Conservation (phyloP, 1,284 basidiomycete species). For the Ustilago curta region DNA sequence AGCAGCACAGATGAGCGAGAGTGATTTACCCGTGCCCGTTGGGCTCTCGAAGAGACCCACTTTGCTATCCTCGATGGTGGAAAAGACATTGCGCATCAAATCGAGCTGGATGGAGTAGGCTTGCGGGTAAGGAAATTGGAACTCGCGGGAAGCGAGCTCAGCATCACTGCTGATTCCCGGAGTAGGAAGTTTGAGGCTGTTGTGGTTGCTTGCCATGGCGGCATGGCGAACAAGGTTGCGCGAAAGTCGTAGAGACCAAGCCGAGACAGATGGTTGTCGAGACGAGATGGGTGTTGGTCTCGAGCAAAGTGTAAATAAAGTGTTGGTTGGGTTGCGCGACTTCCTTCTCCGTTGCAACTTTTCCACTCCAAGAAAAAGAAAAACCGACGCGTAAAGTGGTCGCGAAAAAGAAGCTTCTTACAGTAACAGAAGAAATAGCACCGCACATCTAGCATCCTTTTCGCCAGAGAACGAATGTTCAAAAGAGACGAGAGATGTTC, state of each 20-base stretch:
- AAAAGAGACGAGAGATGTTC: neutral
- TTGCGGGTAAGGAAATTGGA: constrained; percentile 60
- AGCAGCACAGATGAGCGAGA: constrained; percentile 70
- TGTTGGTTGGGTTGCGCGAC: constrained; percentile 16
- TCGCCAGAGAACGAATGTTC: neutral
- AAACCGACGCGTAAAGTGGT: constrained; percentile 29
- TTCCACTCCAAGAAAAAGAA: neutral
- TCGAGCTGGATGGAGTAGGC: constrained; percentile 90
- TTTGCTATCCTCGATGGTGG: constrained; percentile 79
- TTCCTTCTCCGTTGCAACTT: neutral
- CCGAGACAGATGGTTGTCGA: constrained; percentile 5
- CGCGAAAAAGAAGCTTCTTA: neutral
- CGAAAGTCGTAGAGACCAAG: neutral
- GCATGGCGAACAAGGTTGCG: neutral
- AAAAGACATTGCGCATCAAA: constrained; percentile 88
- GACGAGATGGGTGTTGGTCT: neutral
- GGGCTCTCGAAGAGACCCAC: constrained; percentile 77
- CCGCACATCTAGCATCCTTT: neutral
- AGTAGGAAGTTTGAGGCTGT: constrained; percentile 20
- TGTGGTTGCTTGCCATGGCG: constrained; percentile 3
- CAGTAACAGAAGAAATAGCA: neutral
- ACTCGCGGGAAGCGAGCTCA: constrained; percentile 38
- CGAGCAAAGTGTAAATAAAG: constrained; percentile 5
- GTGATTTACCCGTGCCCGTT: constrained; percentile 72
- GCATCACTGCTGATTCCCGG: constrained; percentile 19